Percentiles rank a stretch among this genome's conserved stretches.
Evolutionary conservation across 768 basidiomycete genomes (phyloP).

Genomic region (Guyanaporus albipodus): DNA sequence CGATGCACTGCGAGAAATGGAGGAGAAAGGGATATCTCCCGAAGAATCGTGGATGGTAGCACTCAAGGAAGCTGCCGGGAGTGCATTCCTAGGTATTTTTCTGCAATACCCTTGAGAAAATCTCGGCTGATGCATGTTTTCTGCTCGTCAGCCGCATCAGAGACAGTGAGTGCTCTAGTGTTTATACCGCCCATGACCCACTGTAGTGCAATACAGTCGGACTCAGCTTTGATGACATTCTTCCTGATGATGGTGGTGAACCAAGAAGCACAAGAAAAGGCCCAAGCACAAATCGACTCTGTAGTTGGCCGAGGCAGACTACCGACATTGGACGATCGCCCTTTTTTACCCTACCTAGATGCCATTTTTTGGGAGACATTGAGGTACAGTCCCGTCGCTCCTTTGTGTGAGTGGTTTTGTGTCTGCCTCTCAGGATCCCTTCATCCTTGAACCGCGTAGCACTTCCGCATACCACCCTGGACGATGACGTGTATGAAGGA

Average conservation of each 20-base stretch:
- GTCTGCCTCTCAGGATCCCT: no score
- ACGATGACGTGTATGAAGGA: no score
- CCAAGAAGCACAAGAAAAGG: slow-evolving; percentile 17
- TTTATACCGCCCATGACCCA: neutral
- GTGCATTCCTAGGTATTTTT: slow-evolving; percentile 3
- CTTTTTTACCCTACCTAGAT: slow-evolving; percentile 19
- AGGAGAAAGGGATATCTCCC: neutral
- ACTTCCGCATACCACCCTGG: no score
- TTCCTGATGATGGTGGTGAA: no score
- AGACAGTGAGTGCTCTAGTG: neutral
- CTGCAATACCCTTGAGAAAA: neutral
- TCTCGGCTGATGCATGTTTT: neutral
- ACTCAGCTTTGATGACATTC: slow-evolving; percentile 2
- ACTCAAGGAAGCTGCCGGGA: slow-evolving; percentile 4
- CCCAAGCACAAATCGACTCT: slow-evolving; percentile 22
- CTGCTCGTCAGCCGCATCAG: neutral
- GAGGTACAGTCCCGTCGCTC: slow-evolving; percentile 12
- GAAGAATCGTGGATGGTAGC: neutral
- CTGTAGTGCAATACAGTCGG: neutral
- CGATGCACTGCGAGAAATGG: neutral
- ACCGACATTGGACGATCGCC: slow-evolving; percentile 14
- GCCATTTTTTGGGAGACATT: slow-evolving; percentile 19
- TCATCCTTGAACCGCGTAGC: no score
- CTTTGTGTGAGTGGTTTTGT: no score
- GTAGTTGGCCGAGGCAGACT: slow-evolving; percentile 12